Percentiles rank a stretch among this genome's conserved stretches.
phyloP scores from a whole-genome alignment of 1,139 yeast species.

The Candida sanyaensis region DNA sequence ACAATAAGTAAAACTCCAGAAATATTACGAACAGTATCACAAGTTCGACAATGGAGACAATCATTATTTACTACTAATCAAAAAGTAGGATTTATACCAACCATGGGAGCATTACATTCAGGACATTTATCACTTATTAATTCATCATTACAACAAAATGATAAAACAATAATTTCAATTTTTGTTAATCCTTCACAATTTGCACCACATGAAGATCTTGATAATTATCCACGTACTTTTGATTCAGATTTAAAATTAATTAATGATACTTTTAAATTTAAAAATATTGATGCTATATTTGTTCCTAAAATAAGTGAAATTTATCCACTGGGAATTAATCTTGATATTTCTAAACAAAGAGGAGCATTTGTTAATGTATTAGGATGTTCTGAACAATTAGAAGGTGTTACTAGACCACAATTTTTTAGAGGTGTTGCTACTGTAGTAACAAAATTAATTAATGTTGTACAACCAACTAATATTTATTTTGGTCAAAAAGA shows the following conservation, averaged over 20 bases:
- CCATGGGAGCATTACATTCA: constrained; percentile 83
- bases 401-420: constrained; percentile 85
- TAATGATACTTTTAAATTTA: constrained; percentile 20
- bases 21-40: constrained; percentile 54
- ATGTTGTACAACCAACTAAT: constrained; percentile 68
- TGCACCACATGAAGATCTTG: constrained; percentile 91
- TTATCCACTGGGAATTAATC: constrained; percentile 88
- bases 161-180: constrained; percentile 77
- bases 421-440: constrained; percentile 98
- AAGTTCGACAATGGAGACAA: constrained; percentile 61
- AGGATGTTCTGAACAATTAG: constrained; percentile 85
- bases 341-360: constrained; percentile 59
- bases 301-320: constrained; percentile 80
- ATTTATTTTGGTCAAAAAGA: constrained; percentile 97
- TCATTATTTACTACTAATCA: constrained; percentile 38
- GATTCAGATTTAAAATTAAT: constrained; percentile 63
- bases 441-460: constrained; percentile 81
- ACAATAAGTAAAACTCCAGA: constrained; percentile 19
- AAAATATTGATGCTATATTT: constrained; percentile 67
- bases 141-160: constrained; percentile 59
- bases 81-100: constrained; percentile 75
- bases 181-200: constrained; percentile 97
- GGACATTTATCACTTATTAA: constrained; percentile 60
- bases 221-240: constrained; percentile 81
- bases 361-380: constrained; percentile 87